A percentile compares a stretch with the other conserved stretches of the same genome.
phyloP scores from a whole-genome alignment of 192 early-diverging fungal genomes.

The Gryganskiella cystojenkinii region DNA sequence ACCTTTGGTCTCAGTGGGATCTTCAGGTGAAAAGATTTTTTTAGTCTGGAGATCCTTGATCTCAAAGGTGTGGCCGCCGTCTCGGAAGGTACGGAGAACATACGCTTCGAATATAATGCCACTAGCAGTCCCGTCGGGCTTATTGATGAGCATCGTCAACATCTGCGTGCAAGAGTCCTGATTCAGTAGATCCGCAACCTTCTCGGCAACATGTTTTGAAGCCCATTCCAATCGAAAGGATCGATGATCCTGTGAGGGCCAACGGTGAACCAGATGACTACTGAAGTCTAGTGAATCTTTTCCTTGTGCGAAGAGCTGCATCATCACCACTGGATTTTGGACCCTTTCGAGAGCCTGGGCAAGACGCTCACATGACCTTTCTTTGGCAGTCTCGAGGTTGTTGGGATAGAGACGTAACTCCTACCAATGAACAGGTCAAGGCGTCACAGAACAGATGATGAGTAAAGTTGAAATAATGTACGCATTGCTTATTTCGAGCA shows the following conservation, averaged over 20 bases:
- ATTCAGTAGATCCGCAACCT: constrained; percentile 1
- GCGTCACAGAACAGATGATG: neutral
- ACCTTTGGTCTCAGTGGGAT: too few species aligned
- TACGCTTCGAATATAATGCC: constrained; percentile 24
- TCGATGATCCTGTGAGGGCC: constrained; percentile 11
- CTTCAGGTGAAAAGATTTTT: too few species aligned
- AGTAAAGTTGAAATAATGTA: neutral
- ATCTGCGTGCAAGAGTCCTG: neutral
- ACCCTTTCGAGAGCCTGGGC: constrained; percentile 5
- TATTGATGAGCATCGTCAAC: constrained; percentile 3
- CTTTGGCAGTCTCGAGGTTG: neutral
- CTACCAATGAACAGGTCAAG: neutral
- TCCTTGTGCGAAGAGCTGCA: constrained; percentile 23
- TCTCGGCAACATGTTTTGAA: constrained; percentile 12
- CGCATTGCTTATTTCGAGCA: neutral
- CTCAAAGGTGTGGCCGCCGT: constrained; percentile 17
- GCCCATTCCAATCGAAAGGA: constrained; percentile 12
- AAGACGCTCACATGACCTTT: constrained; percentile 9
- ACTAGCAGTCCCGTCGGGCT: neutral
- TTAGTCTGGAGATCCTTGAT: too few species aligned
- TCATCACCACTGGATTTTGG: neutral
- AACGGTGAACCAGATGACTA: constrained; percentile 28
- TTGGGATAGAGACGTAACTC: neutral
- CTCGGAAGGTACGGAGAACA: constrained; percentile 9
- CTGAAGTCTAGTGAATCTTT: constrained; percentile 14